Evolutionary conservation across 768 basidiomycete species (phyloP).

Genomic region (Boletus eberwhitei): DNA sequence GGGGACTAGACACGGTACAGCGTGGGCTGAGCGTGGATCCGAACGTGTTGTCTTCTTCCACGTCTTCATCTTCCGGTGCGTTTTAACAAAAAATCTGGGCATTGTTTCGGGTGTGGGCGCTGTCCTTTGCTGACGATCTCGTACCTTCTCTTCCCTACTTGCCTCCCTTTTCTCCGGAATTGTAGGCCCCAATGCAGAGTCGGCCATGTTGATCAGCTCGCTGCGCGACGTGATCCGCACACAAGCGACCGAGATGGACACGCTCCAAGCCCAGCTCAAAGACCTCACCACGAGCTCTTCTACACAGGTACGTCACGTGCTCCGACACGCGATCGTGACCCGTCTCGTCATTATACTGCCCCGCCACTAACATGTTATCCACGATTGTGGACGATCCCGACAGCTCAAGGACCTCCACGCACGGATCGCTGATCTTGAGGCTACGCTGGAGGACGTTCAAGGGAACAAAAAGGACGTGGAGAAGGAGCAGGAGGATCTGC

Average conservation of each 20-base stretch:
- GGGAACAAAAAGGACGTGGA: slow-evolving; percentile 77
- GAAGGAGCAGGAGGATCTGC: slow-evolving; percentile 94
- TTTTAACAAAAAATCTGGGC: slow-evolving; percentile 1
- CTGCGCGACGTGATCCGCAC: slow-evolving; percentile 79
- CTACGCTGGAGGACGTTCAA: slow-evolving; percentile 50
- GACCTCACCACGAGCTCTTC: slow-evolving; percentile 35
- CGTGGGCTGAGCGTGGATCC: slow-evolving; percentile 70
- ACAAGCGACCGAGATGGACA: slow-evolving; percentile 78
- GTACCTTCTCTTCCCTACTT: too few species aligned
- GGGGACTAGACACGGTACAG: slow-evolving; percentile 63
- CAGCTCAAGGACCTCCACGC: slow-evolving; percentile 46
- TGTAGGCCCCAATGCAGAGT: slow-evolving; percentile 68
- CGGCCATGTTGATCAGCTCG: slow-evolving; percentile 76
- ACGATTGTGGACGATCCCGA: neutral
- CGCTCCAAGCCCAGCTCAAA: slow-evolving; percentile 58
- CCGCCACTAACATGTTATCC: neutral
- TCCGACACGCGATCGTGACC: too few species aligned
- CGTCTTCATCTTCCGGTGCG: slow-evolving; percentile 51
- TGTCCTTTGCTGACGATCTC: neutral
- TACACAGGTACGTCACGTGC: slow-evolving; percentile 33
- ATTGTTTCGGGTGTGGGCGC: neutral
- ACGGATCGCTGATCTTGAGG: slow-evolving; percentile 45
- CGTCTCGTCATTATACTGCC: too few species aligned
- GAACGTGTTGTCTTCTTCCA: slow-evolving; percentile 53
- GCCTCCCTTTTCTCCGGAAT: neutral